phyloP scores from a whole-genome alignment of 2,329 filamentous ascomycete genomes.

The Blumeria graminis region DNA sequence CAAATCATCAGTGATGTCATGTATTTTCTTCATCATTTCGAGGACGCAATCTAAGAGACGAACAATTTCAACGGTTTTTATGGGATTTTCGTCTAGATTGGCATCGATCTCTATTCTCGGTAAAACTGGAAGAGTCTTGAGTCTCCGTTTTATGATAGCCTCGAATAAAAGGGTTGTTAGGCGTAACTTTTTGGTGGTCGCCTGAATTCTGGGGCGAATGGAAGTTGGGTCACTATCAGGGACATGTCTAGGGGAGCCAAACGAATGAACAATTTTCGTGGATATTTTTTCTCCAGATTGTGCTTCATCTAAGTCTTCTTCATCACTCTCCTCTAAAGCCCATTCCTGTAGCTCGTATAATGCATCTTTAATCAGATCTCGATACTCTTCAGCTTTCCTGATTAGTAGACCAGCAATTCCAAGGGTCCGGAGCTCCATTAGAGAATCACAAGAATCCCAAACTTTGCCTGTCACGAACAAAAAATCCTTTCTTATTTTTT shows the following conservation, averaged over 20 bases:
- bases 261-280: constrained; percentile 31
- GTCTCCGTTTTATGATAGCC: constrained; percentile 42
- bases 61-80: constrained; percentile 6
- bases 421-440: constrained; percentile 36
- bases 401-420: constrained; percentile 50
- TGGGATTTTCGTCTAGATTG: constrained; percentile 1
- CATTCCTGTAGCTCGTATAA: constrained; percentile 73
- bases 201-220: constrained; percentile 40
- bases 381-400: constrained; percentile 47
- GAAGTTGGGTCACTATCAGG: constrained; percentile 37
- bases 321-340: constrained; percentile 46
- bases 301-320: constrained; percentile 28
- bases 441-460: constrained; percentile 61
- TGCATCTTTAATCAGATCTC: constrained; percentile 56
- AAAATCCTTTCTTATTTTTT: constrained; percentile 23
- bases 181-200: constrained; percentile 37
- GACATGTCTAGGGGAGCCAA: constrained; percentile 37
- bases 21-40: constrained; percentile 30
- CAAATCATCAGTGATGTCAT: constrained; percentile 45
- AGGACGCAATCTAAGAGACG: constrained; percentile 31
- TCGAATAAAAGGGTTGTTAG: constrained; percentile 44
- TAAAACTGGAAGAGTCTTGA: constrained; percentile 31
- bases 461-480: constrained; percentile 48
- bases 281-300: constrained; percentile 21
- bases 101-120: constrained; percentile 17